Evolutionary conservation across 805 yeast species (phyloP), one percentile per base, ranked within the genome.

Genomic region (Clavispora vitiphila): DNA sequence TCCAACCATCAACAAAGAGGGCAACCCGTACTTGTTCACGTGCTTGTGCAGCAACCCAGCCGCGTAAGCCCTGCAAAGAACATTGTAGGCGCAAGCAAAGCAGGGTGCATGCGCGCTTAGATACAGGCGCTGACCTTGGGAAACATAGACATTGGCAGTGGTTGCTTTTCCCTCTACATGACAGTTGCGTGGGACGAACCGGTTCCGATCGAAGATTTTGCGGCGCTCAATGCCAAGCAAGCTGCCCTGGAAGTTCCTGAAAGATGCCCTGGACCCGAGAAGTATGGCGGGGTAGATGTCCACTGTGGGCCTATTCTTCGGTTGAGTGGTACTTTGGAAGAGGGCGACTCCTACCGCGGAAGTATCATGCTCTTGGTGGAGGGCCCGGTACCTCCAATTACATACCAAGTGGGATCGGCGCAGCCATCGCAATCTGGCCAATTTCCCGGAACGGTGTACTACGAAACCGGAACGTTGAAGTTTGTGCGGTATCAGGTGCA

Each of bases 251-350:
- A 53, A 18, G 60, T 60, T 5, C 72, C 73, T 14, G 54, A 54
- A 12, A 40, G 48, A 23, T 47, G 56, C 34, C 74, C 74, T 2
- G 44, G 43, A 8, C 51, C 54, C 2, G 57, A 54, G 8, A 54
- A 56, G 12, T 40, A 61, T 25, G 61, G 53, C n/a, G 62, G 61
- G 7, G 41, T 71, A n/a, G 71, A 74, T 30, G 67, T 81, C 16
- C 65, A 71, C 38, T 81, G 86, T 57, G 98, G 98, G 2, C 98
- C 98, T 0, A 67, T 82, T 23, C 62, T 90, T 37, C 70, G 93
- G 43, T 74, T 83, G 37, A 64, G 79, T 44, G 89, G 83, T 6
- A 77, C 83, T 36, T 64, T 70, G 34, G 88, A 85, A 48, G 64
- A 67, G 3, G 59, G 65, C 3, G 49, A 58, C 21, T 66, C 75